Evolutionary conservation across 805 yeast species (phyloP), one percentile per base, ranked within the genome.

Genomic region (Candida sithepensis): DNA sequence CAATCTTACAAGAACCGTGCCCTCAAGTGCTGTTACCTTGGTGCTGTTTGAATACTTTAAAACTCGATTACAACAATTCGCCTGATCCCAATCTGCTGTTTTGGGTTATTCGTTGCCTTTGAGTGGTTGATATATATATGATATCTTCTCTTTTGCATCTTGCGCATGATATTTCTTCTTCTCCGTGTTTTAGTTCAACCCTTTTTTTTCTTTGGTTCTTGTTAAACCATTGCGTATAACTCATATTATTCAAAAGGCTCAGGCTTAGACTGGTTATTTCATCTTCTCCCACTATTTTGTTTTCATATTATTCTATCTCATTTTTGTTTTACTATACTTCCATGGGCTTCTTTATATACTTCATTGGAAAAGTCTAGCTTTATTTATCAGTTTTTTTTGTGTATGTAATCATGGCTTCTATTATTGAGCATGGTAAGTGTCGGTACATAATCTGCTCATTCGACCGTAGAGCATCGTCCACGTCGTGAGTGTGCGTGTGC

Each of bases 11-110:
- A 73, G 99, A 57, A 94, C 99, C 0, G 88, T 92, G 0, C 99
- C 99, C 3, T 91, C 97, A 1, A 81, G 90, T 56, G 97, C 97
- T 1, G 88, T 92, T n/a, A 94, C 99, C 2, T 73, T 94, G 56
- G 90, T 92, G 9, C 87, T 96, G 24, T 94, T 88, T 66, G 99
- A 94, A 62, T 85, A 84, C 63, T 77, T 85, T 64, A 81, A 81
- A 62, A 73, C 75, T 36, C 78, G 78, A 58, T 69, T 84, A 4
- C 60, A 66, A 47, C 39, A 42, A 19, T 48, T 48, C 26, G 43
- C 50, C 14, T 48, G 33, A 22, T 30, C 34, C 34, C 14, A 2
- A 22, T 22, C 20, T 34, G 4, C 6, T 34, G 8, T 10, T 22
- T 39, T 21, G 21, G 20, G 20, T 34, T 34, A 16, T 21, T 5